phyloP scores from a whole-genome alignment of 2,329 filamentous ascomycete genomes.

The Colletotrichum spinosum region DNA sequence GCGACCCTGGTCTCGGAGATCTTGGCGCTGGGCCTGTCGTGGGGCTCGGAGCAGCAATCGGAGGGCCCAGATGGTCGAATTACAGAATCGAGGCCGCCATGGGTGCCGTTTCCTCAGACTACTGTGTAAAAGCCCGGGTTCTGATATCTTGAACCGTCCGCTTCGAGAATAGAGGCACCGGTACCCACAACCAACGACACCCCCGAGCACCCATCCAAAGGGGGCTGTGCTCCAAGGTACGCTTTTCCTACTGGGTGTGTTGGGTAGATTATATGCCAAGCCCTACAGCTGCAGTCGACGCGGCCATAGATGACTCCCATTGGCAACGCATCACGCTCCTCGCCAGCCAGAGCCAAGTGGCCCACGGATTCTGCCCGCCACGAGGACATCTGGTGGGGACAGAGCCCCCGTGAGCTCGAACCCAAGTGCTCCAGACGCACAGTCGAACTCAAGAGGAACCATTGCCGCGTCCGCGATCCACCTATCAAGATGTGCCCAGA shows the following conservation, averaged over 20 bases:
- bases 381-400: neutral
- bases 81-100: conserved; percentile 10
- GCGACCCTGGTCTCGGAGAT: conserved; percentile 9
- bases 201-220: conserved; percentile 4
- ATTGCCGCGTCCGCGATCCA: neutral
- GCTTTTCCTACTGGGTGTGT: neutral
- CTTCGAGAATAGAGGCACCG: neutral
- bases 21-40: conserved; percentile 9
- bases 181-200: conserved; percentile 12
- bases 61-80: conserved; percentile 5
- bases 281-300: neutral
- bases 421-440: neutral
- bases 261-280: conserved; percentile 32
- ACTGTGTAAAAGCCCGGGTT: neutral
- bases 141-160: neutral
- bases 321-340: neutral
- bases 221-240: conserved; percentile 18
- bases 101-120: neutral
- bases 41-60: neutral
- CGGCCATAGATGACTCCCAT: conserved; percentile 3
- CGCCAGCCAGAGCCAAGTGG: neutral
- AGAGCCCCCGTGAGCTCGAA: neutral
- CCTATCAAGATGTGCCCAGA: neutral
- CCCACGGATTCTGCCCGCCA: conserved; percentile 7
- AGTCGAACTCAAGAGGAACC: conserved; percentile 1